Conservation (phyloP, 106 monocot species). For the Vanilla planifolia region DNA sequence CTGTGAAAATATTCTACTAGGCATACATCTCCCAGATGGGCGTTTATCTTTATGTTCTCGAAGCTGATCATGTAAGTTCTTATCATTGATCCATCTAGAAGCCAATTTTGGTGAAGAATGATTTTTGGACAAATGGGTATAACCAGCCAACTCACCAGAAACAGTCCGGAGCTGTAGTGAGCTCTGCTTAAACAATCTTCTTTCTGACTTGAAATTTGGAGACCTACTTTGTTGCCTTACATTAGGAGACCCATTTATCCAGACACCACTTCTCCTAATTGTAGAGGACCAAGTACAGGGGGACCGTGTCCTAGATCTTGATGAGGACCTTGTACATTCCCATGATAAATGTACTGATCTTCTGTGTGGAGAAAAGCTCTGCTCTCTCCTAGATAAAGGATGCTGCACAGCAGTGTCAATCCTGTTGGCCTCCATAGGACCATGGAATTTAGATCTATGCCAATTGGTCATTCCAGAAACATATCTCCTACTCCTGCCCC, state of each 20-base stretch:
- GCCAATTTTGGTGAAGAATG: slow-evolving; percentile 29
- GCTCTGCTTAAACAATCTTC: slow-evolving; percentile 19
- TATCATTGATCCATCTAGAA: slow-evolving; percentile 64
- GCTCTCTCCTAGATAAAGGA: slow-evolving; percentile 27
- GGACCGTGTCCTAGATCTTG: slow-evolving; percentile 74
- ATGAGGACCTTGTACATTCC: slow-evolving; percentile 39
- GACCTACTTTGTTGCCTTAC: slow-evolving; percentile 30
- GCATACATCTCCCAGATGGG: slow-evolving; percentile 33
- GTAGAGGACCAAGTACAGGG: slow-evolving; percentile 55
- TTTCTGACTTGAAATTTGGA: slow-evolving; percentile 21
- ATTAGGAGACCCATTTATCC: slow-evolving; percentile 17
- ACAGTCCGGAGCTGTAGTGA: slow-evolving; percentile 21
- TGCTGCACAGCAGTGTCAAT: slow-evolving; percentile 17
- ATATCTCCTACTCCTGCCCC: slow-evolving; percentile 28
- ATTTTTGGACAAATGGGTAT: slow-evolving; percentile 22
- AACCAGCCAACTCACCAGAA: slow-evolving; percentile 22
- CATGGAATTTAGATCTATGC: slow-evolving; percentile 21
- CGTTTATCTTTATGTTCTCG: slow-evolving; percentile 22
- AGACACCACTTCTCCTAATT: slow-evolving; percentile 17
- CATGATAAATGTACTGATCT: slow-evolving; percentile 29
- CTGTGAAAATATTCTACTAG: slow-evolving; percentile 30
- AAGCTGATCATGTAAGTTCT: slow-evolving; percentile 17
- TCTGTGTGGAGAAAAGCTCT: slow-evolving; percentile 44
- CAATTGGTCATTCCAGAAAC: slow-evolving; percentile 15
- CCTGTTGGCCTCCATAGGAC: slow-evolving; percentile 17